These are phyloP conservation scores for Aureobasidium subglaciale DNA, from an alignment of 2,329 filamentous ascomycete genomes.

Conservation along the genomic window DNA sequence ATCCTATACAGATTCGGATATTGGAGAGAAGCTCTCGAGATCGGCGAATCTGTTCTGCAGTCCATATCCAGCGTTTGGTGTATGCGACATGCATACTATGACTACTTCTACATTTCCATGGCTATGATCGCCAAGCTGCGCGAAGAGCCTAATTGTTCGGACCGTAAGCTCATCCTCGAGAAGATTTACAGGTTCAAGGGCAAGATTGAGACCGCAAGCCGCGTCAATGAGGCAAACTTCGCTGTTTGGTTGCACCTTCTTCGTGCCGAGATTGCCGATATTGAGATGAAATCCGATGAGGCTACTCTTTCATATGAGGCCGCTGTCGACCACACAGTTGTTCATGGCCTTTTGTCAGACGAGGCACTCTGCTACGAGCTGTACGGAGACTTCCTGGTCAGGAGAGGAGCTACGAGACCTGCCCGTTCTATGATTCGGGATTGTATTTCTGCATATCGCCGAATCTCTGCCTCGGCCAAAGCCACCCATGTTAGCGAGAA, in stretches of 20 bases:
- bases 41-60: slow-evolving; percentile 36
- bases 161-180: slow-evolving; percentile 43
- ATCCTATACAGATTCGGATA: slow-evolving; percentile 38
- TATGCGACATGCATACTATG: slow-evolving; percentile 36
- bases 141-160: slow-evolving; percentile 29
- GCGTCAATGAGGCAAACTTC: slow-evolving; percentile 64
- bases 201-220: slow-evolving; percentile 57
- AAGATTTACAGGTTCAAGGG: slow-evolving; percentile 51
- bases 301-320: slow-evolving; percentile 62
- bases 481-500: slow-evolving; percentile 61
- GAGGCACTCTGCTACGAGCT: slow-evolving; percentile 68
- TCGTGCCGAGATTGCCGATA: slow-evolving; percentile 60
- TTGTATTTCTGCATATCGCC: slow-evolving; percentile 59
- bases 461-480: slow-evolving; percentile 62
- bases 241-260: slow-evolving; percentile 61
- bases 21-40: slow-evolving; percentile 33
- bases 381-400: slow-evolving; percentile 63
- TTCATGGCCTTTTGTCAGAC: slow-evolving; percentile 61
- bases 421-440: slow-evolving; percentile 64
- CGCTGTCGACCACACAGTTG: slow-evolving; percentile 62
- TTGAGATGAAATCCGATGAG: slow-evolving; percentile 34
- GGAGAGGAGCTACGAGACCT: slow-evolving; percentile 57
- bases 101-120: slow-evolving; percentile 38
- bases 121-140: slow-evolving; percentile 34
- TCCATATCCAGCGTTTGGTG: slow-evolving; percentile 38